Evolutionary conservation across 768 basidiomycete species (phyloP), one percentile per base, ranked within the genome.

Genomic region (Trametes cubensis): DNA sequence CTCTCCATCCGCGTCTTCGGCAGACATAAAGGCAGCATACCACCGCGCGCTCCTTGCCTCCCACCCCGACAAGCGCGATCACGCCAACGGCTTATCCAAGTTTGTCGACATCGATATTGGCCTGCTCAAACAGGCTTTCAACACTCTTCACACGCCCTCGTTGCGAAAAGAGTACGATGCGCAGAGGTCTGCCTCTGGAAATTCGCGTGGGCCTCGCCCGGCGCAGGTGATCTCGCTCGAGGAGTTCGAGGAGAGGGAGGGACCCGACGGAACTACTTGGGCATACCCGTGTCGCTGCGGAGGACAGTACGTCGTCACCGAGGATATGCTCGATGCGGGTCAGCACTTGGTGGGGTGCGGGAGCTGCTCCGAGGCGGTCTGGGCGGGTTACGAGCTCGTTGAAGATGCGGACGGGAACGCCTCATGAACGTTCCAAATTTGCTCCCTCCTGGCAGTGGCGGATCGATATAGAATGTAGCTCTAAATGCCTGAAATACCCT

Each of bases 201-300:
- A 60, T 25, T 21, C 62, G 17, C 53, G 65, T 3, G 79, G 76
- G 3, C 85, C 87, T 8, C 79, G 92, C 54, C 90, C 92, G 4
- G 90, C 92, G 0, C 87, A 92, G 63, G 75, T 91, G 18, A 75
- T 94, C 40, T 94, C 92, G 2, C 77, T 94, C 41, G 89, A 90
- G 48, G 90, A 92, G 0, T 93, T 92, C 65, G 53, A 61, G 42
- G 67, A 65, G 34, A 74, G 75, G 25, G 76, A 79, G 11, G 75
- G 69, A 15, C 69, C 68, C 2, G 77, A 77, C 5, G 75, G 66
- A 14, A 52, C 23, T 8, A 63, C 68, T 4, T 94, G 87, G 87
- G 72, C 66, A 26, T 81, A 91, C 70, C 63, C 73, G 4, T 93
- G 92, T 75, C 84, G 92, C 20, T 94, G 92, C 67, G 89, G 90